phyloP scores from a whole-genome alignment of 75 land plant genomes.

The Cunninghamia lanceolata region DNA sequence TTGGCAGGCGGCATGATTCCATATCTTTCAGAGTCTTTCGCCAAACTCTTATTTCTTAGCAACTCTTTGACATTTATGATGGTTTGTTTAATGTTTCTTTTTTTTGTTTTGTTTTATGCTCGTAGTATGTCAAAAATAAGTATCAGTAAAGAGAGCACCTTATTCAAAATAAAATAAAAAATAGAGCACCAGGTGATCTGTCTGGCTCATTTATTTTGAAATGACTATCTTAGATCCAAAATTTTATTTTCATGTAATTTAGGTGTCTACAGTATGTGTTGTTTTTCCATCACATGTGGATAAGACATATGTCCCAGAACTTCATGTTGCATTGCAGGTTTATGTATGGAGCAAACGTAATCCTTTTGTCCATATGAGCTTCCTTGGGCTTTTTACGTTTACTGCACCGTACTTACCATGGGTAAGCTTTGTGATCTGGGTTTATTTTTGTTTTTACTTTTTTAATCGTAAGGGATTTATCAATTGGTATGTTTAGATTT shows the following conservation, averaged over 20 bases:
- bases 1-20: constrained; percentile 88
- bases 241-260: constrained; percentile 5
- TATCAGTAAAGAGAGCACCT: background rate
- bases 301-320: background rate
- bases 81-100: constrained; percentile 45
- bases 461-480: background rate
- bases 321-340: constrained; percentile 50
- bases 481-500: background rate
- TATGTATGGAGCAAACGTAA: constrained; percentile 99
- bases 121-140: background rate
- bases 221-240: background rate
- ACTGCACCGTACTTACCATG: constrained; percentile 98
- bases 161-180: too few relatives aligned
- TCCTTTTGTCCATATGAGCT: constrained; percentile 98
- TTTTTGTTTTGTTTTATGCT: constrained; percentile 1
- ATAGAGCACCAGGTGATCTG: background rate
- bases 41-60: constrained; percentile 87
- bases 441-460: background rate
- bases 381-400: constrained; percentile 95
- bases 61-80: constrained; percentile 99
- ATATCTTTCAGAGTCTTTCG: constrained; percentile 79
- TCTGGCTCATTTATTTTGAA: background rate
- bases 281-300: background rate
- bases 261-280: background rate
- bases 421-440: constrained; percentile 47